These are phyloP conservation scores for Solanum hybrid DNA, from an alignment of 305 asterid genomes.

Conservation along the genomic window DNA sequence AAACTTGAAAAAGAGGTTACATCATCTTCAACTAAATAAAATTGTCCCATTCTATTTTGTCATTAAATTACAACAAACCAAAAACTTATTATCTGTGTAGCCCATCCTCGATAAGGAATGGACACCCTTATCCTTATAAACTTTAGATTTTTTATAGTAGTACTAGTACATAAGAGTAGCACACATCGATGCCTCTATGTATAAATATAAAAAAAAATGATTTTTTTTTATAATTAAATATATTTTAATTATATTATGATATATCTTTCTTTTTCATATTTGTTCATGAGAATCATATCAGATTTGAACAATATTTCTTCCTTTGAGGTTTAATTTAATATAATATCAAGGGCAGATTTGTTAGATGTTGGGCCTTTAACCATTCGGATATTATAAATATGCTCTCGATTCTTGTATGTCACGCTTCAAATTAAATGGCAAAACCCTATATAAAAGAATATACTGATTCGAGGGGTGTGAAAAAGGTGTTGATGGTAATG, in stretches of 20 bases:
- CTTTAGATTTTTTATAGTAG: background rate
- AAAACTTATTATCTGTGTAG: background rate
- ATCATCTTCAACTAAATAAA: background rate
- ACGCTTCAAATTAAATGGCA: background rate
- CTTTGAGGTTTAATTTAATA: background rate
- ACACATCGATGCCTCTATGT: background rate
- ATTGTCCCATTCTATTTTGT: background rate
- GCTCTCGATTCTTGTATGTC: background rate
- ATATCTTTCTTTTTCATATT: too few relatives aligned
- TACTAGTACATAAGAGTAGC: background rate
- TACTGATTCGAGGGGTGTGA: background rate
- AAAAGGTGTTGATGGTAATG: too few relatives aligned
- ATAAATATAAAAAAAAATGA: too few relatives aligned
- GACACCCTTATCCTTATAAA: background rate
- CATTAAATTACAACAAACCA: background rate
- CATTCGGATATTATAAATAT: background rate
- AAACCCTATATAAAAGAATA: too few relatives aligned
- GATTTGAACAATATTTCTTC: background rate
- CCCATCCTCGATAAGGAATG: background rate
- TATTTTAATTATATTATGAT: too few relatives aligned
- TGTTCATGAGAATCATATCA: background rate
- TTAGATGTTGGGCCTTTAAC: background rate
- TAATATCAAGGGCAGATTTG: background rate
- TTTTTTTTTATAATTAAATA: too few relatives aligned
- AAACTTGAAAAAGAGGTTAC: background rate